Evolutionary conservation across 495 filamentous ascomycete species (phyloP), one percentile per base, ranked within the genome.

Genomic region (Lasiosphaeria miniovina): DNA sequence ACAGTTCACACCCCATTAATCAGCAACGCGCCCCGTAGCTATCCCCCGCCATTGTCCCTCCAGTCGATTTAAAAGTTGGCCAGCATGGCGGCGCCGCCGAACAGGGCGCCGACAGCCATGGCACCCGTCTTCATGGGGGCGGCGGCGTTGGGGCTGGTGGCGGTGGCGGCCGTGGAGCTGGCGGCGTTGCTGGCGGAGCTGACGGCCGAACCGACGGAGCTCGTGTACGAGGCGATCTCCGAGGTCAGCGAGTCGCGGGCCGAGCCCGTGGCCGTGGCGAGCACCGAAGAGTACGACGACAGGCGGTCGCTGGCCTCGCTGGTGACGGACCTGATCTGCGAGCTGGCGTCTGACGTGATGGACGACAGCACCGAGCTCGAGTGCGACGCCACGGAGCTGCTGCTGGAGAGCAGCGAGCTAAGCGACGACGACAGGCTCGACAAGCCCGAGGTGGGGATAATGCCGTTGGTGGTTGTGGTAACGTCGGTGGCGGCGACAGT

Each of bases 31-130:
- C 24, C 24, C 24, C 24, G 24, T 24, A 24, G 2, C 24, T 24
- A 24, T 2, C 24, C 24, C 24, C 24, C 24, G 24, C 24, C 24
- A 24, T 24, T 24, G 24, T 24, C 24, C 24, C 24, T 24, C 24
- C 14, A 45, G 40, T 15, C 12, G 15, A 7, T 2, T 68, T 61
- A 74, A 33, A 74, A 14, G 53, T 69, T 64, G 14, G 55, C 72
- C 46, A 70, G 15, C 12, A 72, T 58, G 7, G 67, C 73, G 12
- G 64, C 71, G 58, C 66, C 73, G 14, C 74, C 75, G 11, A 76
- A 64, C 10, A 78, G 58, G 36, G 68, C 73, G 34, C 70, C 75
- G 10, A 74, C 38, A 10, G 65, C 75, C 8, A 77, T 49, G 33
- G 68, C 74, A 36, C 61, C 75, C 7, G 71, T 76, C 63, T 63